Base-by-base conservation (phyloP, 495 filamentous ascomycete genomes). In the Elaphomyces granulatus region DNA sequence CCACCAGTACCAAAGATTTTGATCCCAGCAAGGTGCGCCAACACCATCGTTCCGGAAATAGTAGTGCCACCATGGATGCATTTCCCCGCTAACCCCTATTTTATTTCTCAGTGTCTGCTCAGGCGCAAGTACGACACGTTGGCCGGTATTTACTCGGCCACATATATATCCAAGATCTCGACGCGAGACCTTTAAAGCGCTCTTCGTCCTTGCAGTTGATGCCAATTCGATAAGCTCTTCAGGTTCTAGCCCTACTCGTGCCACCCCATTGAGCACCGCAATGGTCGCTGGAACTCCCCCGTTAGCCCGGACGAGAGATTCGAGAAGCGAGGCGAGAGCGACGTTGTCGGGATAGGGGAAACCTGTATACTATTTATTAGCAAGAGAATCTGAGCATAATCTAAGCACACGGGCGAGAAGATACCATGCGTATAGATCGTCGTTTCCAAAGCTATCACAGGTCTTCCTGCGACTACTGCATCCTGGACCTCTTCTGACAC, bases 211-310 rank as follows among this genome's bases (percentile, higher is more conserved):
- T 15, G 77, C 78, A 20, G 76, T 75, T 10, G 70, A 66, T 20
- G 81, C 72, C 46, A 98, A 73, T 34, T 71, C 66, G 16, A 71
- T 68, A 26, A 96, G 63, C 53, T 94, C 80, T 14, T 76, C 74
- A 1, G 69, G 54, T 32, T 53, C 63, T 32, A 96, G 59, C 8
- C 90, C 90, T 31, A 98, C 81, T 7, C 70, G 74, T 10, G 87
- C 85, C 32, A 87, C 63, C 20, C 90, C 90, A 46, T 78, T 72
- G 6, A 94, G 52, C 15, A 98, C 68, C 31, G 84, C 90, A 53
- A 92, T 81, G 1, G 88, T 92, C 14, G 90, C 90, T n/a, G 90
- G 90, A 15, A 95, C 72, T 12, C 76, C 90, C 23, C 90, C 90
- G 59, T 86, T 74, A 6, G 61, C 55, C 38, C 90, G 78, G 30